Evolutionary conservation across 805 yeast genomes (phyloP).

Genomic region (Suhomyces xylopsoci): DNA sequence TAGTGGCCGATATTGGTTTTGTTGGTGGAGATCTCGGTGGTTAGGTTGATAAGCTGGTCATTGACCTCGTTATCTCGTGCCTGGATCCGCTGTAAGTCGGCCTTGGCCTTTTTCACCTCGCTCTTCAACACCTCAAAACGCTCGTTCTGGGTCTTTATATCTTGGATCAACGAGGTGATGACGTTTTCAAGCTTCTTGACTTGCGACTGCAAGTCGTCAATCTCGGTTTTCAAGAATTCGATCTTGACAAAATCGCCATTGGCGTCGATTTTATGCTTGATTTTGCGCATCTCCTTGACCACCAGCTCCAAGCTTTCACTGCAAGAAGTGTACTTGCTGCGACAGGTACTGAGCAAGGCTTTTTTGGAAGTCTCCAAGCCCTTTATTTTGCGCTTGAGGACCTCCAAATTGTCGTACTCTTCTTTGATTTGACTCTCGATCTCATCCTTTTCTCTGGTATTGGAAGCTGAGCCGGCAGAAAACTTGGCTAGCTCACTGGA

Average conservation of each 20-base stretch:
- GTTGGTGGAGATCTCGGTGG: conserved; percentile 11
- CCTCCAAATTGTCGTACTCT: conserved; percentile 4
- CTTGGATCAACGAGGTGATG: conserved; percentile 25
- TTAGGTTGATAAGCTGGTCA: conserved; percentile 14
- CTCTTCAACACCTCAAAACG: conserved; percentile 8
- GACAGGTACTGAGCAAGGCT: conserved; percentile 5
- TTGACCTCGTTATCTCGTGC: conserved; percentile 7
- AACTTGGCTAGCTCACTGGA: conserved; percentile 27
- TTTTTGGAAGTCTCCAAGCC: conserved; percentile 7
- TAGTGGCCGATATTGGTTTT: conserved; percentile 11
- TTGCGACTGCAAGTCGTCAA: conserved; percentile 26
- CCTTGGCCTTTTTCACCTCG: conserved; percentile 4
- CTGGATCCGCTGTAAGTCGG: conserved; percentile 5
- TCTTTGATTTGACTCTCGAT: conserved; percentile 9
- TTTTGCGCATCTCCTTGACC: conserved; percentile 15
- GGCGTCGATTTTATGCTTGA: conserved; percentile 41
- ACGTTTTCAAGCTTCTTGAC: conserved; percentile 26
- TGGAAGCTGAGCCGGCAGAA: conserved; percentile 17
- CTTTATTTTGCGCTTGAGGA: conserved; percentile 6
- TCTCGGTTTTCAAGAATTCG: conserved; percentile 34
- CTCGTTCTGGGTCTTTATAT: conserved; percentile 10
- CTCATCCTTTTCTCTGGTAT: conserved; percentile 13
- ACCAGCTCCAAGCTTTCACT: conserved; percentile 9
- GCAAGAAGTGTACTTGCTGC: conserved; percentile 8
- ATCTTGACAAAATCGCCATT: conserved; percentile 43